A percentile compares a stretch with the other conserved stretches of the same genome.
Evolutionary conservation across 2,329 filamentous ascomycete genomes (phyloP).

Genomic region (Neofusicoccum cordaticola): DNA sequence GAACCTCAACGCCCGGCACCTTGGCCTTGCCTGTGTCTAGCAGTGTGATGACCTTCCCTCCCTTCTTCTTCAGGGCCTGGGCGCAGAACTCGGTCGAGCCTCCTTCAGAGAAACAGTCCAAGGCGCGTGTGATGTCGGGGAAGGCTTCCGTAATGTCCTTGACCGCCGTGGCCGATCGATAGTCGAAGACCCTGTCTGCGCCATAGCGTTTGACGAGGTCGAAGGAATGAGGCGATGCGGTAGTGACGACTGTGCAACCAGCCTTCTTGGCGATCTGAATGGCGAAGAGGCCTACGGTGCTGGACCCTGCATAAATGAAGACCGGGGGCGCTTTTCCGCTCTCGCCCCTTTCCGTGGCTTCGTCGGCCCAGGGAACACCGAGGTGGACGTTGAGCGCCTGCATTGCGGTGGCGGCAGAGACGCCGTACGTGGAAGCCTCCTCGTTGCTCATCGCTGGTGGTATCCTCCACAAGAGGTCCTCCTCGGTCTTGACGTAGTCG

Average conservation of each 20-base stretch:
- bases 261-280: slow-evolving; percentile 46
- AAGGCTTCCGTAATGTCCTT: slow-evolving; percentile 11
- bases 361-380: slow-evolving; percentile 17
- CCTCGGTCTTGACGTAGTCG: neutral
- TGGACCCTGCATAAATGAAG: slow-evolving; percentile 53
- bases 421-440: neutral
- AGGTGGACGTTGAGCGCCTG: neutral
- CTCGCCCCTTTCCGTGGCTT: neutral
- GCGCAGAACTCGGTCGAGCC: neutral
- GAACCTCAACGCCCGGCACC: slow-evolving; percentile 22
- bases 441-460: neutral
- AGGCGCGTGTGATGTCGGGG: neutral
- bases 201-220: slow-evolving; percentile 45
- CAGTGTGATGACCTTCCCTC: slow-evolving; percentile 31
- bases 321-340: slow-evolving; percentile 19
- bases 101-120: neutral
- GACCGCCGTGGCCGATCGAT: neutral
- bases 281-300: slow-evolving; percentile 45
- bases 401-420: neutral
- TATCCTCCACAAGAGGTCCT: neutral
- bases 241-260: slow-evolving; percentile 48
- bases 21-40: slow-evolving; percentile 22
- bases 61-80: slow-evolving; percentile 18
- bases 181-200: neutral
- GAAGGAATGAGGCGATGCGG: slow-evolving; percentile 44